These are phyloP conservation scores for Desmodesmus armatus DNA, from an alignment of 139 green algal species.

Conservation along the genomic window DNA sequence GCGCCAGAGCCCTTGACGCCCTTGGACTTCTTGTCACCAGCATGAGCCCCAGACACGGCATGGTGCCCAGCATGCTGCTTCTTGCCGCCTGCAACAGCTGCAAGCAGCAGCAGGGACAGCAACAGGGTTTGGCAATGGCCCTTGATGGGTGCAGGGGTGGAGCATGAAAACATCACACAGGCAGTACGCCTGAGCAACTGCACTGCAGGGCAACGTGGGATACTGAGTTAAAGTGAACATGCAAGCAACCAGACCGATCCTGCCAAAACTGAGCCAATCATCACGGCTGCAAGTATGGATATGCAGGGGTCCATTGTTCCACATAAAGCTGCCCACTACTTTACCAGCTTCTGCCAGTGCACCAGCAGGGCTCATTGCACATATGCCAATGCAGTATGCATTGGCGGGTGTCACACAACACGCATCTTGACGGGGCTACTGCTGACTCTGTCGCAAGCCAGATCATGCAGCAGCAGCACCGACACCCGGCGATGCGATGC, in stretches of 20 bases:
- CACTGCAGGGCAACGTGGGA: not conserved
- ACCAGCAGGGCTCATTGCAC: no score
- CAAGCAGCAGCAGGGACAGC: constrained; percentile 3
- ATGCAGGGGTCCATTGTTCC: no score
- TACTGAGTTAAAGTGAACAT: not conserved
- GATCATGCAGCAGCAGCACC: not conserved
- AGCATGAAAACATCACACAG: not conserved
- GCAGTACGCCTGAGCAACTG: constrained; percentile 7
- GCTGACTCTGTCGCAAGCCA: not conserved
- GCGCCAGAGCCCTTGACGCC: constrained; percentile 65
- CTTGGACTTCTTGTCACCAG: constrained; percentile 43
- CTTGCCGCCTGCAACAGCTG: not conserved
- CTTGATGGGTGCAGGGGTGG: not conserved
- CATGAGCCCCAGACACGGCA: not conserved
- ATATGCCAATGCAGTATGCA: no score
- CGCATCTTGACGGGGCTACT: no score
- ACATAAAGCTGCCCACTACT: no score
- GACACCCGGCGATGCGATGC: not conserved
- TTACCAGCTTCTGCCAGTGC: no score
- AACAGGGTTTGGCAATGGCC: not conserved
- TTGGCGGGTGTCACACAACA: no score
- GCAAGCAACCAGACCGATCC: not conserved
- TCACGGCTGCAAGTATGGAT: no score
- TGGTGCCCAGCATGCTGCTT: constrained; percentile 26
- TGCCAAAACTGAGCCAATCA: no score